Percentiles rank a stretch among this genome's conserved stretches.
These are phyloP conservation scores for Umbelopsis sp. DNA, from an alignment of 371 early-diverging fungal species.

Conservation along the genomic window DNA sequence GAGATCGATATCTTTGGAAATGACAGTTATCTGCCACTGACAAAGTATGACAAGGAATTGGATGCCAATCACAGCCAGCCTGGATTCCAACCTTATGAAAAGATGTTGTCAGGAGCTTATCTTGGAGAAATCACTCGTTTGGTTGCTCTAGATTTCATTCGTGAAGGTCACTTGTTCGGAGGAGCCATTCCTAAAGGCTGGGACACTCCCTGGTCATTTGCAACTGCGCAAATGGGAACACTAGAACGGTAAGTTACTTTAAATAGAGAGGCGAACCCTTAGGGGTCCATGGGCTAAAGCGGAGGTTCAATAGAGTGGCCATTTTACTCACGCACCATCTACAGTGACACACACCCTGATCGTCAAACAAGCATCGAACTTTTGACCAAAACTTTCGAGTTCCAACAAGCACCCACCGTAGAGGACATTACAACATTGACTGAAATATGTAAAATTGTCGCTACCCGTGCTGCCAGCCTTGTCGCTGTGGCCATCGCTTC, in stretches of 20 bases:
- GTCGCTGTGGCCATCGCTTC: slow-evolving; percentile 46
- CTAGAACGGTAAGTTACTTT: slow-evolving; percentile 35
- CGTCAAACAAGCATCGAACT: slow-evolving; percentile 27
- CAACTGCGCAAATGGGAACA: slow-evolving; percentile 74
- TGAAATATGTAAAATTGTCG: slow-evolving; percentile 39
- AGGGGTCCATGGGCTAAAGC: too few relatives aligned
- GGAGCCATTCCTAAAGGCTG: slow-evolving; percentile 64
- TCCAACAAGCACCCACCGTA: slow-evolving; percentile 33
- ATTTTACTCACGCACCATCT: not conserved
- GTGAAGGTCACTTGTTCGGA: slow-evolving; percentile 66
- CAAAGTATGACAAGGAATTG: slow-evolving; percentile 77
- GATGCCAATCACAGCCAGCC: slow-evolving; percentile 78
- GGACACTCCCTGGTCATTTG: slow-evolving; percentile 68
- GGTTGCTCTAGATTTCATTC: slow-evolving; percentile 71
- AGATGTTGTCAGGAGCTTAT: slow-evolving; percentile 93
- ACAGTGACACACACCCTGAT: slow-evolving; percentile 18
- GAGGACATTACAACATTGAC: slow-evolving; percentile 41
- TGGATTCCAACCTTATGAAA: slow-evolving; percentile 86
- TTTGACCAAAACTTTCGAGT: slow-evolving; percentile 27
- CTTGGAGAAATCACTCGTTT: slow-evolving; percentile 88
- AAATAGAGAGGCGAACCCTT: not conserved
- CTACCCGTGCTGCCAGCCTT: slow-evolving; percentile 45
- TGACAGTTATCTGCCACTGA: slow-evolving; percentile 72
- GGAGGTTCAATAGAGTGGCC: too few relatives aligned
- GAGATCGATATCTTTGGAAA: slow-evolving; percentile 84